Evolutionary conservation across 345 rosid genomes (phyloP).

Genomic region (Abelmoschus esculentus): DNA sequence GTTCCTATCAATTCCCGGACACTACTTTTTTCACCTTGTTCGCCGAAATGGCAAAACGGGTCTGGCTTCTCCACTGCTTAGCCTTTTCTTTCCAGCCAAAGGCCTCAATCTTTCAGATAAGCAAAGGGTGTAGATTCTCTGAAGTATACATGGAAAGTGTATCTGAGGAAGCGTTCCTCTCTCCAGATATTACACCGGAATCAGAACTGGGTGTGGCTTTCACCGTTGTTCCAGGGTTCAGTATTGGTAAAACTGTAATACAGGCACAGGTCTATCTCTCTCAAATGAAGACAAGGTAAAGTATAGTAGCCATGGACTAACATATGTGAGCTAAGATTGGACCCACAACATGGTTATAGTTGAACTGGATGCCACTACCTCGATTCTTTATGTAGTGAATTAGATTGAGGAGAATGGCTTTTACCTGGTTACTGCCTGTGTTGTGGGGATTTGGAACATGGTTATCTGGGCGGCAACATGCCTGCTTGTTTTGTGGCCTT

Average conservation of each 20-base stretch:
- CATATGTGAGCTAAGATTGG: no score
- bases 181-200: slow-evolving; percentile 18
- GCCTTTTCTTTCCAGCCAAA: slow-evolving; percentile 62
- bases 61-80: slow-evolving; percentile 83
- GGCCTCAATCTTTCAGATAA: slow-evolving; percentile 59
- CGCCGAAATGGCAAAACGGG: slow-evolving; percentile 70
- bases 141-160: slow-evolving; percentile 85
- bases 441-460: slow-evolving; percentile 11
- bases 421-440: no score
- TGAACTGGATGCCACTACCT: no score
- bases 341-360: no score
- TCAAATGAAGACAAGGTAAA: slow-evolving; percentile 5
- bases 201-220: slow-evolving; percentile 62
- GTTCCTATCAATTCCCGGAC: slow-evolving; percentile 50
- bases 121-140: slow-evolving; percentile 52
- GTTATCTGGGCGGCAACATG: slow-evolving; percentile 10
- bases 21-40: slow-evolving; percentile 42
- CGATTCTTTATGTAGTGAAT: no score
- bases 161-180: slow-evolving; percentile 42
- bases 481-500: slow-evolving; percentile 7
- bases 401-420: no score
- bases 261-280: slow-evolving; percentile 76
- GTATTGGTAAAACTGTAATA: slow-evolving; percentile 56
- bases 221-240: slow-evolving; percentile 83
- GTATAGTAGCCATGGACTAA: not conserved